Conservation (phyloP, 2,329 filamentous ascomycete species). For the Alternaria sp. region DNA sequence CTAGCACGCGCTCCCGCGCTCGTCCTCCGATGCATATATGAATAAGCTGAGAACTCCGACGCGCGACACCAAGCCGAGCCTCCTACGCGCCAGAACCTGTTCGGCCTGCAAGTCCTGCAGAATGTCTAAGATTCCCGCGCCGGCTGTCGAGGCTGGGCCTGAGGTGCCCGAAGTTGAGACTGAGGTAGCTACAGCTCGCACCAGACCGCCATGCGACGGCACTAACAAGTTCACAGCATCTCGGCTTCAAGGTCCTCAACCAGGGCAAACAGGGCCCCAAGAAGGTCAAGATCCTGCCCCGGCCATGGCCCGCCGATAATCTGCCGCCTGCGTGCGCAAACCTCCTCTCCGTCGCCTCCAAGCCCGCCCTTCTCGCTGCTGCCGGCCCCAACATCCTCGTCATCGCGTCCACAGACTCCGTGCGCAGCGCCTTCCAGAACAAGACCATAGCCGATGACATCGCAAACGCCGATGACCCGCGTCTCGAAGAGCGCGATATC, state of each 20-base stretch:
- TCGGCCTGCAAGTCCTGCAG: conserved; percentile 69
- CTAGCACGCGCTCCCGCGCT: conserved; percentile 19
- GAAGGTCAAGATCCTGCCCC: conserved; percentile 79
- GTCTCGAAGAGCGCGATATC: conserved; percentile 51
- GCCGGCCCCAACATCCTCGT: conserved; percentile 82
- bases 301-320: conserved; percentile 73
- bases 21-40: conserved; percentile 37
- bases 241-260: conserved; percentile 75
- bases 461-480: conserved; percentile 7
- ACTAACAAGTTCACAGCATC: conserved; percentile 54
- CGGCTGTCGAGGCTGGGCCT: conserved; percentile 61
- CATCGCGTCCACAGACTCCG: conserved; percentile 76
- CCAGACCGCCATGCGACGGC: neutral
- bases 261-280: conserved; percentile 72
- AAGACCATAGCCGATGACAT: conserved; percentile 45
- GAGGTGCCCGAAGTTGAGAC: conserved; percentile 81
- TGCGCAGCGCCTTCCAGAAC: conserved; percentile 74
- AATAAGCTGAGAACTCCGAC: conserved; percentile 29
- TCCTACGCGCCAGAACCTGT: conserved; percentile 60
- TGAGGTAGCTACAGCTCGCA: conserved; percentile 63
- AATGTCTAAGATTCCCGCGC: conserved; percentile 52
- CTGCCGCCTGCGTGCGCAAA: conserved; percentile 79
- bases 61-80: conserved; percentile 36
- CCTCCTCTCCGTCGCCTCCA: conserved; percentile 82
- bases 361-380: conserved; percentile 81